Percentiles rank a stretch among this genome's conserved stretches.
Conservation (phyloP, 2,329 filamentous ascomycete genomes). For the Ilyonectria mors-panacis region DNA sequence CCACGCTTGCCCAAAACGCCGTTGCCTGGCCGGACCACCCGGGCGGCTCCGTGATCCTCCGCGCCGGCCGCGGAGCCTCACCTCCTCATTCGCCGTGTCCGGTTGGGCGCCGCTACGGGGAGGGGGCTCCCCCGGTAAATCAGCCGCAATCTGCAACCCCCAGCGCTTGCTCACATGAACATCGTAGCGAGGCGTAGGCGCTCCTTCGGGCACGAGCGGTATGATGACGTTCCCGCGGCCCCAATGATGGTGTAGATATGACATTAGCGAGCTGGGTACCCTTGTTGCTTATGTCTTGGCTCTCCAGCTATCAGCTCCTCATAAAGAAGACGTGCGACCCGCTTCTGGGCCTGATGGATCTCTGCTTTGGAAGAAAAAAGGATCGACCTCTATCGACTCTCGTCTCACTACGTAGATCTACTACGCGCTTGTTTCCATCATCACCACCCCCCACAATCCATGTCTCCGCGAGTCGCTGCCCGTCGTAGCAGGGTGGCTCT, state of each 20-base stretch:
- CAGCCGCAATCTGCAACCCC: constrained; percentile 10
- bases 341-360: constrained; percentile 10
- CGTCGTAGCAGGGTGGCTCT: constrained; percentile 44
- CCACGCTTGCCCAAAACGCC: constrained; percentile 29
- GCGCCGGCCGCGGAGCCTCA: constrained; percentile 20
- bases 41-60: constrained; percentile 28
- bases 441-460: constrained; percentile 31
- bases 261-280: constrained; percentile 29
- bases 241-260: constrained; percentile 21
- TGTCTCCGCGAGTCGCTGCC: constrained; percentile 42
- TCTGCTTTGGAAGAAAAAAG: constrained; percentile 8
- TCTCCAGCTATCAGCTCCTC: constrained; percentile 32
- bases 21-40: constrained; percentile 31
- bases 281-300: constrained; percentile 38
- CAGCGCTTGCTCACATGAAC: constrained; percentile 29
- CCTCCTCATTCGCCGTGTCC: constrained; percentile 37
- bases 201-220: constrained; percentile 2
- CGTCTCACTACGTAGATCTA: constrained; percentile 2
- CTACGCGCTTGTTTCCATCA: not conserved
- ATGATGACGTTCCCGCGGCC: constrained; percentile 18
- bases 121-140: not conserved
- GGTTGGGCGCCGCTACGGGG: not conserved
- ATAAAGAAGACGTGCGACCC: constrained; percentile 36
- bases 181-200: constrained; percentile 24
- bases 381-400: not conserved